These are phyloP conservation scores for Ricinus communis DNA, from an alignment of 345 rosid genomes.

Conservation along the genomic window DNA sequence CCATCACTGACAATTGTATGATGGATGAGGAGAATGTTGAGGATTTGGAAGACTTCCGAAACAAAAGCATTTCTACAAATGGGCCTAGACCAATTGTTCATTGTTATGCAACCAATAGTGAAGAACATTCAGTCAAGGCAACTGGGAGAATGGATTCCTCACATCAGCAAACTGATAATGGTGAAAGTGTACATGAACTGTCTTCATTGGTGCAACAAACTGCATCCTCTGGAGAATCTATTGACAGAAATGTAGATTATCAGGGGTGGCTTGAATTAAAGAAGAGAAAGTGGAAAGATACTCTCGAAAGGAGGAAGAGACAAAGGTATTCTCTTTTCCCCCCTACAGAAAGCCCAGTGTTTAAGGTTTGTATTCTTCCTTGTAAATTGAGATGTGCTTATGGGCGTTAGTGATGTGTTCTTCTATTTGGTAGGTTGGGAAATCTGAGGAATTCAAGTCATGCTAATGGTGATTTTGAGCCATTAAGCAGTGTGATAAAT, in stretches of 20 bases:
- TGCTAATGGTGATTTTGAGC: slow-evolving; percentile 31
- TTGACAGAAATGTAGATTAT: slow-evolving; percentile 75
- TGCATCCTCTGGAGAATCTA: slow-evolving; percentile 37
- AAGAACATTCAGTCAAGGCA: slow-evolving; percentile 31
- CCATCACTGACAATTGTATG: slow-evolving; percentile 18
- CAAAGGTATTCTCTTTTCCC: slow-evolving; percentile 51
- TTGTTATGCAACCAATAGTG: slow-evolving; percentile 44
- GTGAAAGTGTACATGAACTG: slow-evolving; percentile 29
- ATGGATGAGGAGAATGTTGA: slow-evolving; percentile 38
- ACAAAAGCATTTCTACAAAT: slow-evolving; percentile 40
- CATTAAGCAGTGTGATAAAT: slow-evolving; percentile 30
- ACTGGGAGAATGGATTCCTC: slow-evolving; percentile 23
- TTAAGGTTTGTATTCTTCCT: slow-evolving; percentile 6
- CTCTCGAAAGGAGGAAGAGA: slow-evolving; percentile 62
- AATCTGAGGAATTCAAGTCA: slow-evolving; percentile 41
- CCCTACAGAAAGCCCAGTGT: background rate
- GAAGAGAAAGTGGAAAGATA: slow-evolving; percentile 87
- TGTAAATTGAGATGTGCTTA: slow-evolving; percentile 3
- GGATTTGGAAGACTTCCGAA: slow-evolving; percentile 84
- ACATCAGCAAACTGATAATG: slow-evolving; percentile 25
- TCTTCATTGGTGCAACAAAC: slow-evolving; percentile 29
- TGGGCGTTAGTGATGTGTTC: slow-evolving; percentile 13
- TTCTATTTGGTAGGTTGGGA: slow-evolving; percentile 52
- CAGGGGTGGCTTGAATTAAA: slow-evolving; percentile 92
- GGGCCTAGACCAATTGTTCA: slow-evolving; percentile 72